Percentiles rank a stretch among this genome's conserved stretches.
Conservation (phyloP, 139 green algal species). For the Tetradesmus lagerheimii region DNA sequence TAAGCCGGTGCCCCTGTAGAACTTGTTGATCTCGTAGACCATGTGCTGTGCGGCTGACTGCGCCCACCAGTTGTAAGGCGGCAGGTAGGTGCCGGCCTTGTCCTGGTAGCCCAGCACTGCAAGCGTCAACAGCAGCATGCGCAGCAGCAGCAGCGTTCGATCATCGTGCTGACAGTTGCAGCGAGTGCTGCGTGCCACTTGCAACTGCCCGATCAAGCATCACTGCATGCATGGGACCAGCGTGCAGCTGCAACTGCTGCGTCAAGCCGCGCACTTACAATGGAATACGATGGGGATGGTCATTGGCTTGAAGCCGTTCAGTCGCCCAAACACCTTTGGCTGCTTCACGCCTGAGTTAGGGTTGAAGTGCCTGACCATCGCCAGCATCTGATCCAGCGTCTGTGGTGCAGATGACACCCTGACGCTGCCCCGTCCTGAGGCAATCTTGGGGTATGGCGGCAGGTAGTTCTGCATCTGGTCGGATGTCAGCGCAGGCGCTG, state of each 20-base stretch:
- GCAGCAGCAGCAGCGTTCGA: not conserved
- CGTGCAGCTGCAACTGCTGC: too few relatives aligned
- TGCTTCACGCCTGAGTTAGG: slow-evolving; percentile 20
- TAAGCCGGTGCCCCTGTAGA: slow-evolving; percentile 38
- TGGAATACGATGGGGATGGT: slow-evolving; percentile 37
- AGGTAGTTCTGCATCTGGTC: slow-evolving; percentile 5
- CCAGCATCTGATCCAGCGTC: slow-evolving; percentile 30
- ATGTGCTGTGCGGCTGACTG: slow-evolving; percentile 25
- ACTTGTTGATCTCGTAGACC: slow-evolving; percentile 34
- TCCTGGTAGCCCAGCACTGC: slow-evolving; percentile 44
- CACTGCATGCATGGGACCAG: not conserved
- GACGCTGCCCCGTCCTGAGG: slow-evolving; percentile 9
- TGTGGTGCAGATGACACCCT: slow-evolving; percentile 20
- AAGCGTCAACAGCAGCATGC: not conserved
- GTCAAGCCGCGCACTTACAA: not conserved
- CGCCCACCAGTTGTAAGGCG: slow-evolving; percentile 47
- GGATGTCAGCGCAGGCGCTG: not conserved
- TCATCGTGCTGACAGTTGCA: not conserved
- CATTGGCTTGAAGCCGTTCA: slow-evolving; percentile 44
- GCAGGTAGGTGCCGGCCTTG: slow-evolving; percentile 30
- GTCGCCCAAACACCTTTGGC: slow-evolving; percentile 8
- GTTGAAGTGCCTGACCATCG: slow-evolving; percentile 41
- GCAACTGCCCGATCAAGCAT: not conserved
- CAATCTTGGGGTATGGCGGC: slow-evolving; percentile 26
- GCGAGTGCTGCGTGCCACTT: not conserved